Percentiles rank a stretch among this genome's conserved stretches.
Evolutionary conservation across 1,139 yeast species (phyloP).

Genomic region (Diutina pseudorugosa): DNA sequence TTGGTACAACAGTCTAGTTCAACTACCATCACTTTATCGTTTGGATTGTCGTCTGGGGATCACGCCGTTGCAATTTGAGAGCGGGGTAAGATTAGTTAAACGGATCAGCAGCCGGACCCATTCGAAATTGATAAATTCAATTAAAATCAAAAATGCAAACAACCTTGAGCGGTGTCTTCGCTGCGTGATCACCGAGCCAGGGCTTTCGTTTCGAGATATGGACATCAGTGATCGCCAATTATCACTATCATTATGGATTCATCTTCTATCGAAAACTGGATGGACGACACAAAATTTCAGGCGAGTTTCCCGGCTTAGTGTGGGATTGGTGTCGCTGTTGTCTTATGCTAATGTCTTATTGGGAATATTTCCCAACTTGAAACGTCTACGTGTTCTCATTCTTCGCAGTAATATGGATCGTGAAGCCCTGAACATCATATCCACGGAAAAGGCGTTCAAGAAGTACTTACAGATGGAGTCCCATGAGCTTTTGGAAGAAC

Average conservation of each 20-base stretch:
- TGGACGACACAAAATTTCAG: not conserved
- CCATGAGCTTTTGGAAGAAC: not conserved
- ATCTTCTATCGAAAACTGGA: not conserved
- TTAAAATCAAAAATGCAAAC: not conserved
- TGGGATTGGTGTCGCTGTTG: not conserved
- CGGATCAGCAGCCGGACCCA: not conserved
- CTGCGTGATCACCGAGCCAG: not conserved
- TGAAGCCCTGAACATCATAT: not conserved
- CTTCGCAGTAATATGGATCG: not conserved
- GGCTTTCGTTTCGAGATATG: not conserved
- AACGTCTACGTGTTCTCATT: not conserved
- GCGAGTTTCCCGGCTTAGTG: not conserved
- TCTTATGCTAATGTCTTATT: not conserved
- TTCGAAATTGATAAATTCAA: not conserved
- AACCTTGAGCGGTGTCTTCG: not conserved
- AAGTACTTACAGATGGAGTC: not conserved
- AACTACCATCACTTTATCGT: not conserved
- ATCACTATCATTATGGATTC: not conserved
- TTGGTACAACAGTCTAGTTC: not conserved
- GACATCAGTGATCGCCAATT: not conserved
- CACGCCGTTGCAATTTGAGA: not conserved
- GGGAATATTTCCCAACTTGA: not conserved
- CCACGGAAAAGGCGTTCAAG: not conserved
- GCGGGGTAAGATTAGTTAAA: not conserved
- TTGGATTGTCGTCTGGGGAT: not conserved